Conservation (phyloP, 2,329 filamentous ascomycete genomes). For the Hymenoscyphus occultus region DNA sequence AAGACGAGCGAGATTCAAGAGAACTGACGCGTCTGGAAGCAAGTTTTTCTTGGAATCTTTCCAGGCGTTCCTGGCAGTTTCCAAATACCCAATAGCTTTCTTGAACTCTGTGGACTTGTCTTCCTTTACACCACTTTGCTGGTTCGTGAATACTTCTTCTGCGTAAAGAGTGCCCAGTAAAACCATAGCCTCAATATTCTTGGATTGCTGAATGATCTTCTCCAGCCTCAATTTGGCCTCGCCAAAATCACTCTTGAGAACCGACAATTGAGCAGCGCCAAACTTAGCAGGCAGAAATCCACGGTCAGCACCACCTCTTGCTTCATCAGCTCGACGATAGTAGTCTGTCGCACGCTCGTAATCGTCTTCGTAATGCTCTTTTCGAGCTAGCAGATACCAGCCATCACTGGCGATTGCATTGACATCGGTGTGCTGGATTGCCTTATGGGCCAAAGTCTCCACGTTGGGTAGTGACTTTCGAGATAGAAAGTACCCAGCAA, state of each 20-base stretch:
- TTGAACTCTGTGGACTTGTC: conserved; percentile 83
- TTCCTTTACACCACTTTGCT: conserved; percentile 70
- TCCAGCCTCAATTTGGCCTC: conserved; percentile 92
- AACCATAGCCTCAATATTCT: conserved; percentile 84
- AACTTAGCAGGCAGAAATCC: conserved; percentile 95
- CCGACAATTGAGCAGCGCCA: conserved; percentile 84
- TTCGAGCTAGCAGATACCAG: conserved; percentile 91
- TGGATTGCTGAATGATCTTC: conserved; percentile 86
- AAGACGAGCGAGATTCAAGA: conserved; percentile 86
- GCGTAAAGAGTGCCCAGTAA: conserved; percentile 88
- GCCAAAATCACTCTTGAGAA: conserved; percentile 78
- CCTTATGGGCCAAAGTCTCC: conserved; percentile 83
- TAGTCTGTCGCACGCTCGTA: conserved; percentile 74
- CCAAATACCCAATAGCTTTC: conserved; percentile 81
- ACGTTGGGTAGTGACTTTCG: conserved; percentile 78
- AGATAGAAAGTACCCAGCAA: conserved; percentile 85
- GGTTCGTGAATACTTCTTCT: conserved; percentile 84
- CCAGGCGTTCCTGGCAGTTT: conserved; percentile 83
- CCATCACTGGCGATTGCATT: conserved; percentile 96
- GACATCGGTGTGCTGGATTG: conserved; percentile 93
- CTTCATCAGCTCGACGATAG: conserved; percentile 87
- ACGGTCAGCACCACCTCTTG: conserved; percentile 83
- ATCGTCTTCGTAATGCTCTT: conserved; percentile 82
- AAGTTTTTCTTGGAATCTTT: conserved; percentile 87
- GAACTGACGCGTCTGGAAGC: conserved; percentile 76